Percentiles rank a stretch among this genome's conserved stretches.
Conservation (phyloP, 2,329 filamentous ascomycete genomes). For the Zymoseptoria brevis region DNA sequence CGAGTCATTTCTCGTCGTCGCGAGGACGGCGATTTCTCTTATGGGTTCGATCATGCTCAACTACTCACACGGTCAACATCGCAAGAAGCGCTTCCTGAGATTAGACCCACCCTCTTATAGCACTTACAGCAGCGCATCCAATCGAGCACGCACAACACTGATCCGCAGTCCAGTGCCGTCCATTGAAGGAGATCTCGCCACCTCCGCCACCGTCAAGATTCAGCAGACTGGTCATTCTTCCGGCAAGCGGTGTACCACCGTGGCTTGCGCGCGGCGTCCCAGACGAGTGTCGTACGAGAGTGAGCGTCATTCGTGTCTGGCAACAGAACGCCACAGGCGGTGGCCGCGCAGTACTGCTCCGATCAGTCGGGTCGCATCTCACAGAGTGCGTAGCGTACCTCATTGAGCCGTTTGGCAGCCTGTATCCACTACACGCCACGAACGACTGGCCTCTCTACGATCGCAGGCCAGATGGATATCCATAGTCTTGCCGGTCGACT, state of each 20-base stretch:
- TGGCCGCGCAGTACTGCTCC: background rate
- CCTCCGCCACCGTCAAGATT: background rate
- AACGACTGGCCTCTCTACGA: background rate
- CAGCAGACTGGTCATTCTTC: background rate
- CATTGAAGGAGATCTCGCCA: background rate
- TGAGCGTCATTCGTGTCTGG: background rate
- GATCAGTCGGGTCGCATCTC: background rate
- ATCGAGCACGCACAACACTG: background rate
- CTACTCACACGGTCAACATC: background rate
- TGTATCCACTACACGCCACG: background rate
- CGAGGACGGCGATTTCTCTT: background rate
- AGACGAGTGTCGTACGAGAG: background rate
- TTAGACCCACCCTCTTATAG: background rate
- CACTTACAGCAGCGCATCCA: background rate
- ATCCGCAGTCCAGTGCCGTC: background rate
- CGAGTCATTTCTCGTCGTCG: background rate
- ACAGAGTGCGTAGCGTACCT: background rate
- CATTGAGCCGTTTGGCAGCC: background rate
- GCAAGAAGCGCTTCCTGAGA: background rate
- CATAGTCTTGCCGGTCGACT: background rate
- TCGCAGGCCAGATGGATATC: background rate
- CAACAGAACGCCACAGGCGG: background rate
- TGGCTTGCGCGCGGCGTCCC: background rate
- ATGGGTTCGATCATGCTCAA: background rate
- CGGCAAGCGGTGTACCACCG: background rate